Percentiles rank a stretch among this genome's conserved stretches.
Evolutionary conservation across 139 green algal genomes (phyloP).

Genomic region (Closterium sp.): DNA sequence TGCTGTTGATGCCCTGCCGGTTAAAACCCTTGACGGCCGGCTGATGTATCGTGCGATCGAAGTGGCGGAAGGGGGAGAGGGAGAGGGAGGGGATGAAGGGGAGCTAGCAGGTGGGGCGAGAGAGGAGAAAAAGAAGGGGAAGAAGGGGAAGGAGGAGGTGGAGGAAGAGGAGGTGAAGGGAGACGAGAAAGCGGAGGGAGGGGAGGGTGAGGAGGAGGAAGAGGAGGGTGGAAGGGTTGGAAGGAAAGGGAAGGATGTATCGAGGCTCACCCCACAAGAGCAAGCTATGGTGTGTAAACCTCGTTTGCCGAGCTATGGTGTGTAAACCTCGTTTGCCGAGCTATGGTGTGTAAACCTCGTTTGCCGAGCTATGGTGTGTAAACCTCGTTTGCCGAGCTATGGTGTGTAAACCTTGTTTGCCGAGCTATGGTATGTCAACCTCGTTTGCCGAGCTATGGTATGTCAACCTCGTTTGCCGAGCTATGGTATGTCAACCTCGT

Average conservation of each 20-base stretch:
- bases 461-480: no score
- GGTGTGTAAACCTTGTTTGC: no score
- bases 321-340: no score
- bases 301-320: no score
- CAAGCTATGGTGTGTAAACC: not conserved
- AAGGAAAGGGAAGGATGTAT: not conserved
- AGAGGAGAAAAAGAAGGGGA: constrained; percentile 22
- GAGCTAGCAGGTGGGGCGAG: not conserved
- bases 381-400: no score
- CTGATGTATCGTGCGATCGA: constrained; percentile 15
- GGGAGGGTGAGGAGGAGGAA: not conserved
- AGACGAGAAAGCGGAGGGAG: not conserved
- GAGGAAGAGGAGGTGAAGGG: not conserved
- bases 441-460: no score
- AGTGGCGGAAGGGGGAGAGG: not conserved
- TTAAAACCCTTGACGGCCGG: constrained; percentile 46
- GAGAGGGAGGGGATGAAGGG: not conserved
- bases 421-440: no score
- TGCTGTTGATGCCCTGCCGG: constrained; percentile 38
- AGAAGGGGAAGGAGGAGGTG: not conserved
- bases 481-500: no score
- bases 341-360: no score
- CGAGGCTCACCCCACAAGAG: not conserved
- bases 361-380: no score
- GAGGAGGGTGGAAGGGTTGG: not conserved